Conservation (phyloP, 306 rosid genomes). For the Hippophae rhamnoides region DNA sequence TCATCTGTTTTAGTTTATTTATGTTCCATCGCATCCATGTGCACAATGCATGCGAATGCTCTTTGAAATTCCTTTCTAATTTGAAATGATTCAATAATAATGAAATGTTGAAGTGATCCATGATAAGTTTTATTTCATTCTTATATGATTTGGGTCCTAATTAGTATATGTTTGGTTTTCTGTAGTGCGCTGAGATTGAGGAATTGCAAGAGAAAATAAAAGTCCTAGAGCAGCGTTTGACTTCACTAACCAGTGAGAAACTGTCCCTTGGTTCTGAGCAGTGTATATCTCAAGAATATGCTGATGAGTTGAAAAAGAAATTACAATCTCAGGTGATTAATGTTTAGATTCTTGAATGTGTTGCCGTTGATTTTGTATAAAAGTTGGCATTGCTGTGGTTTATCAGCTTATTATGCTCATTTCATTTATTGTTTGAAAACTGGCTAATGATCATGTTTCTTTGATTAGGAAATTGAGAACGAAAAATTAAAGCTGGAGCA, state of each 20-base stretch:
- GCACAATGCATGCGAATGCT: background rate
- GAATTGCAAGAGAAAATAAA: conserved; percentile 65
- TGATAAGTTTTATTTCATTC: conserved; percentile 1
- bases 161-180: conserved; percentile 14
- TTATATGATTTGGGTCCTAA: background rate
- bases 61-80: conserved; percentile 7
- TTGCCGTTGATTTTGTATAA: background rate
- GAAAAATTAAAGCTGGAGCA: conserved; percentile 63
- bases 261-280: conserved; percentile 32
- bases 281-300: conserved; percentile 38
- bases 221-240: conserved; percentile 55
- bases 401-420: conserved; percentile 12
- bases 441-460: background rate
- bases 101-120: background rate
- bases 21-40: conserved; percentile 2
- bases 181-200: conserved; percentile 69
- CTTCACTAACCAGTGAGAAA: conserved; percentile 34
- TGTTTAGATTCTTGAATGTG: conserved; percentile 10
- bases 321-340: conserved; percentile 68
- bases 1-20: background rate
- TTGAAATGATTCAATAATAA: background rate
- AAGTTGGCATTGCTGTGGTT: conserved; percentile 7
- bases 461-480: conserved; percentile 45
- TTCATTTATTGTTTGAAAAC: background rate
- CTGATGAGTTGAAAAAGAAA: conserved; percentile 68